phyloP scores from a whole-genome alignment of 352 stramenopile genomes.

The Phytopythium ostracodes region DNA sequence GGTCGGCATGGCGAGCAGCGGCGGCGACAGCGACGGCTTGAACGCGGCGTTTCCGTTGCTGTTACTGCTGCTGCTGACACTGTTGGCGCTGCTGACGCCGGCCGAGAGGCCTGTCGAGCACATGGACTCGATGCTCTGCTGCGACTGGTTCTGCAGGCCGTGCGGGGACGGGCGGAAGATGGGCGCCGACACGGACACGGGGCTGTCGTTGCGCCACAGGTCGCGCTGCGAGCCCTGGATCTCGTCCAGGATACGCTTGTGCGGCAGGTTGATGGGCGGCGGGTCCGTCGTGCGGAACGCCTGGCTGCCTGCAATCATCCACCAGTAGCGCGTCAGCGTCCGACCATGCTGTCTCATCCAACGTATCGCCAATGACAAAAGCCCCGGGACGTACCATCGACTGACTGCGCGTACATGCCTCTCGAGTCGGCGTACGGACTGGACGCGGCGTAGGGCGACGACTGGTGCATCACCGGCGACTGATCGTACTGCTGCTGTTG shows the following conservation, averaged over 20 bases:
- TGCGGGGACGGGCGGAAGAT: conserved; percentile 35
- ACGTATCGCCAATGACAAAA: too few species aligned
- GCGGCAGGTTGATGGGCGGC: conserved; percentile 31
- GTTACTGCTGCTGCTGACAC: conserved; percentile 8
- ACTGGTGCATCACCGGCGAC: conserved; percentile 21
- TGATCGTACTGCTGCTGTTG: conserved; percentile 22
- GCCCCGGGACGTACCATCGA: conserved; percentile 12
- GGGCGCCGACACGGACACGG: conserved; percentile 53
- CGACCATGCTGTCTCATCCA: not conserved
- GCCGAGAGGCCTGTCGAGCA: conserved; percentile 24
- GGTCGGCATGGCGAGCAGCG: not conserved
- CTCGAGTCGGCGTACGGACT: conserved; percentile 11
- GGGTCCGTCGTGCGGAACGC: conserved; percentile 33
- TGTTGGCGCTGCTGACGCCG: conserved; percentile 9
- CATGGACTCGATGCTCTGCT: conserved; percentile 15
- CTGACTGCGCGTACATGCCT: conserved; percentile 3
- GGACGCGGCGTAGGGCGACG: not conserved
- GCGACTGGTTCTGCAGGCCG: conserved; percentile 23
- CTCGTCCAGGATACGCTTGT: conserved; percentile 58
- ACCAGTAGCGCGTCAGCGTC: not conserved
- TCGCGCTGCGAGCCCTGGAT: conserved; percentile 47
- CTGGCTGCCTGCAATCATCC: conserved; percentile 9
- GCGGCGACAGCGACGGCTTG: conserved; percentile 34
- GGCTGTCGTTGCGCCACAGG: conserved; percentile 59
- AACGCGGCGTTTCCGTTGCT: conserved; percentile 15